Evolutionary conservation across 768 basidiomycete genomes (phyloP).

Genomic region (Mrakia hoshinonis): DNA sequence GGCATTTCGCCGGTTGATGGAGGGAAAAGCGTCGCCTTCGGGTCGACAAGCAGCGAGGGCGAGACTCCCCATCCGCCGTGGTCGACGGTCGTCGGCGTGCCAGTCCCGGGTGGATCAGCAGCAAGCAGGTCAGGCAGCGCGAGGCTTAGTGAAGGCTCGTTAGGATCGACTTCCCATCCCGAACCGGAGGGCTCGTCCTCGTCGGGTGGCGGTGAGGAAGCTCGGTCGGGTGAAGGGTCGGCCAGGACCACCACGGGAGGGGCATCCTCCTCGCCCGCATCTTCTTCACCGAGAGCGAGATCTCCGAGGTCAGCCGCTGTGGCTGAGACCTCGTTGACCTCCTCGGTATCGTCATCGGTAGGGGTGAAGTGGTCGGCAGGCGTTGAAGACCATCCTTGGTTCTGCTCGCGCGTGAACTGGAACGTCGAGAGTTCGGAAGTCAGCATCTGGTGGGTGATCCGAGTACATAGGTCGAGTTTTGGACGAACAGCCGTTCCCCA

Average conservation of each 20-base stretch:
- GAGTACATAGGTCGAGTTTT: no score
- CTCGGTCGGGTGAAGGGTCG: neutral
- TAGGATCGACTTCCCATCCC: conserved; percentile 5
- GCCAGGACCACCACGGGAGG: neutral
- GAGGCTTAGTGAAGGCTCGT: neutral
- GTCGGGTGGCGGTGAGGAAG: neutral
- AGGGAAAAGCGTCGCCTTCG: neutral
- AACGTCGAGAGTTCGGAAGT: neutral
- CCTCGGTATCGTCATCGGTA: neutral
- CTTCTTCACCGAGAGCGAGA: neutral
- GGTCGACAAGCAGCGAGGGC: neutral
- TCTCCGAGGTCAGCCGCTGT: neutral
- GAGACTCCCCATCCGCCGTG: conserved; percentile 20
- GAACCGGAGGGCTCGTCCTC: neutral
- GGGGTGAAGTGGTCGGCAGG: neutral
- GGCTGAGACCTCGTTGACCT: neutral
- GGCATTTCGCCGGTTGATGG: neutral
- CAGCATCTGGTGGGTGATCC: neutral
- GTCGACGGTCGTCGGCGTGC: neutral
- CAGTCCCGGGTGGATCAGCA: neutral
- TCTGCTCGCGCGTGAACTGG: neutral
- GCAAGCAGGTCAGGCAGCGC: neutral
- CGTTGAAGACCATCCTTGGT: neutral
- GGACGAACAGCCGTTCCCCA: conserved; percentile 16
- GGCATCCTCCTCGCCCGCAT: neutral